These are phyloP conservation scores for Leucogyrophana mollusca DNA, from an alignment of 768 basidiomycete genomes.

Conservation along the genomic window DNA sequence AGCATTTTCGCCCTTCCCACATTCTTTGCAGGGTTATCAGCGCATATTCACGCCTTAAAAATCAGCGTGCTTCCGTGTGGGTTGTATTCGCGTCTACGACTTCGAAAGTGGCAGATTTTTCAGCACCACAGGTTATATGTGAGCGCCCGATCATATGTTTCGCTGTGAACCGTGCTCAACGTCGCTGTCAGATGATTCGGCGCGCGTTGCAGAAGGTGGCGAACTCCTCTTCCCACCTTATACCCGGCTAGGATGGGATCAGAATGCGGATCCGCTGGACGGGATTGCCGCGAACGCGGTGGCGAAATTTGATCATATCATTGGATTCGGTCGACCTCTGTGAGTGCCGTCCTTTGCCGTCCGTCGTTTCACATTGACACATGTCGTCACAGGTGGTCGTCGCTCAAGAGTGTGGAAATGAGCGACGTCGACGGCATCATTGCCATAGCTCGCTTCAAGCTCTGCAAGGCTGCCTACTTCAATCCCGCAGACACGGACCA, in stretches of 20 bases:
- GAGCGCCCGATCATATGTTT: not conserved
- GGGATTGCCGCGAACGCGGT: constrained; percentile 1
- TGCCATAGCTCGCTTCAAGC: not conserved
- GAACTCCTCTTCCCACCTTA: constrained; percentile 2
- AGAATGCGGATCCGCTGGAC: constrained; percentile 1
- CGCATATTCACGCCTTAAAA: not conserved
- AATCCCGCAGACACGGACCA: not conserved
- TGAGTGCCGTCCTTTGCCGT: not conserved
- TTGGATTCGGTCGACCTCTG: not conserved
- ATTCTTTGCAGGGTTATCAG: not conserved
- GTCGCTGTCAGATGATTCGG: constrained; percentile 1
- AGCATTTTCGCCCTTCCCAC: not conserved
- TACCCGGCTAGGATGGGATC: constrained; percentile 8
- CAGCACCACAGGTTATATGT: not conserved
- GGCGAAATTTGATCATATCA: not conserved
- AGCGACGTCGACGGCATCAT: not conserved
- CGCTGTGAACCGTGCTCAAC: too few species aligned
- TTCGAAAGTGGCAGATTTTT: not conserved
- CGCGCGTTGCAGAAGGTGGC: not conserved
- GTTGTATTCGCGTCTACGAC: constrained; percentile 4
- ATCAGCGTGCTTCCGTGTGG: not conserved
- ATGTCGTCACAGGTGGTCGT: not conserved
- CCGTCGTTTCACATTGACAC: too few species aligned
- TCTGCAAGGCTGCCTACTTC: not conserved
- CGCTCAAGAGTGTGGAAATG: not conserved